phyloP scores from a whole-genome alignment of 2,329 filamentous ascomycete genomes.

The Penicillium italicum region DNA sequence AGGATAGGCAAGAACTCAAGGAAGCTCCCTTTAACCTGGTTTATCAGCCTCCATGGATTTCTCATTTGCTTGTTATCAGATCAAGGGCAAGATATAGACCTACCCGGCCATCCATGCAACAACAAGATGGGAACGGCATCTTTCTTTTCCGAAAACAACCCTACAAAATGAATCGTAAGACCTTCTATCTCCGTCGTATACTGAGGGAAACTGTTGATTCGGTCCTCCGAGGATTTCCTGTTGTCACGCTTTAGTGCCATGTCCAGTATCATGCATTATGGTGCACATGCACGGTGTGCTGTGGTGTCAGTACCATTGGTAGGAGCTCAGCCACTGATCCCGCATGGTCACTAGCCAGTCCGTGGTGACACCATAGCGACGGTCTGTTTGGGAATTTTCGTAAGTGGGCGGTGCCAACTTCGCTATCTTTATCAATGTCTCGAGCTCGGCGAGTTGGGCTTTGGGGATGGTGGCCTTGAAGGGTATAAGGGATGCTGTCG shows the following conservation, averaged over 20 bases:
- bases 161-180: constrained; percentile 47
- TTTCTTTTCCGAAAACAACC: constrained; percentile 46
- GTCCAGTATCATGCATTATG: constrained; percentile 21
- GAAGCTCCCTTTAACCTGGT: constrained; percentile 27
- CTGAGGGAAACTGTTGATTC: constrained; percentile 52
- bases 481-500: constrained; percentile 37
- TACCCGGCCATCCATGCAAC: constrained; percentile 40
- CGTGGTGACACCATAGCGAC: constrained; percentile 45
- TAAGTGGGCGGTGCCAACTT: constrained; percentile 49
- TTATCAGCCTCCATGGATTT: background rate
- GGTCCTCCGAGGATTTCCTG: constrained; percentile 36
- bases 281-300: constrained; percentile 5
- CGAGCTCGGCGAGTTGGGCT: constrained; percentile 45
- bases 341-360: constrained; percentile 47
- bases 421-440: constrained; percentile 47
- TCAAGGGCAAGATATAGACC: background rate
- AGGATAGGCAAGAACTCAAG: constrained; percentile 33
- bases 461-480: constrained; percentile 47
- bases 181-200: constrained; percentile 46
- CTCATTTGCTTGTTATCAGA: background rate
- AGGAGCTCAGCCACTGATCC: constrained; percentile 44
- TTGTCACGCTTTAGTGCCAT: background rate
- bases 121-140: constrained; percentile 49
- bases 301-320: constrained; percentile 46
- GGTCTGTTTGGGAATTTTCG: constrained; percentile 46